These are phyloP conservation scores for Penicillium sp. DNA, from an alignment of 2,329 filamentous ascomycete genomes.

Conservation along the genomic window DNA sequence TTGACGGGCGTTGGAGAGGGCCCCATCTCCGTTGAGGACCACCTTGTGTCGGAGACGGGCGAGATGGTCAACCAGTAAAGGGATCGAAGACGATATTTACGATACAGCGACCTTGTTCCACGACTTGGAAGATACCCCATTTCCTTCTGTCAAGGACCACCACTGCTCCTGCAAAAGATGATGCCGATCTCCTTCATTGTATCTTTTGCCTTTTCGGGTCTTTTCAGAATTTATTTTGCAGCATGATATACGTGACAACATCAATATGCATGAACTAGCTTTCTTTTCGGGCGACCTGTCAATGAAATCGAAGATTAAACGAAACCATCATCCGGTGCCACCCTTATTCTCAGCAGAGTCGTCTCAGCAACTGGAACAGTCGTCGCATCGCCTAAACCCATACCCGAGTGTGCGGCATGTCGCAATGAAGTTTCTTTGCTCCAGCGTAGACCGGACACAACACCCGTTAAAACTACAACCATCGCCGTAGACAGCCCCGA, in stretches of 20 bases:
- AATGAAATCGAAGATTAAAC: too few relatives aligned
- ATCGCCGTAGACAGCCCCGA: slow-evolving; percentile 2
- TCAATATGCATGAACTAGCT: too few relatives aligned
- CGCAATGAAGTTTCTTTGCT: slow-evolving; percentile 4
- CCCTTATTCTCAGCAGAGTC: too few relatives aligned
- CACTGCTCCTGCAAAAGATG: slow-evolving; percentile 13
- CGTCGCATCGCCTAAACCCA: slow-evolving; percentile 12
- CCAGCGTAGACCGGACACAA: slow-evolving; percentile 1
- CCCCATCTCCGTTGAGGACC: slow-evolving; percentile 73
- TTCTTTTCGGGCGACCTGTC: too few relatives aligned
- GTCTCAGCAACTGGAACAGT: slow-evolving; percentile 9
- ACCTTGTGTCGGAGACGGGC: slow-evolving; percentile 68
- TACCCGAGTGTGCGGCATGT: slow-evolving; percentile 5
- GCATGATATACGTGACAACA: slow-evolving; percentile 1
- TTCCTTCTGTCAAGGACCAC: slow-evolving; percentile 14
- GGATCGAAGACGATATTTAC: slow-evolving; percentile 10
- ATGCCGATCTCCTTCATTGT: slow-evolving; percentile 18
- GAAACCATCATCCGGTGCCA: too few relatives aligned
- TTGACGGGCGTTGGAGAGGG: slow-evolving; percentile 89
- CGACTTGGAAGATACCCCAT: slow-evolving; percentile 25
- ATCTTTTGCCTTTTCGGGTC: slow-evolving; percentile 10
- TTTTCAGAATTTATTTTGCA: slow-evolving; percentile 18
- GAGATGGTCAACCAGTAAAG: slow-evolving; percentile 38
- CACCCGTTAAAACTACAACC: slow-evolving; percentile 9
- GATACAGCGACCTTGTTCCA: slow-evolving; percentile 15